phyloP scores from a whole-genome alignment of 1,139 yeast genomes.

The Lodderomyces metapsilosis region DNA sequence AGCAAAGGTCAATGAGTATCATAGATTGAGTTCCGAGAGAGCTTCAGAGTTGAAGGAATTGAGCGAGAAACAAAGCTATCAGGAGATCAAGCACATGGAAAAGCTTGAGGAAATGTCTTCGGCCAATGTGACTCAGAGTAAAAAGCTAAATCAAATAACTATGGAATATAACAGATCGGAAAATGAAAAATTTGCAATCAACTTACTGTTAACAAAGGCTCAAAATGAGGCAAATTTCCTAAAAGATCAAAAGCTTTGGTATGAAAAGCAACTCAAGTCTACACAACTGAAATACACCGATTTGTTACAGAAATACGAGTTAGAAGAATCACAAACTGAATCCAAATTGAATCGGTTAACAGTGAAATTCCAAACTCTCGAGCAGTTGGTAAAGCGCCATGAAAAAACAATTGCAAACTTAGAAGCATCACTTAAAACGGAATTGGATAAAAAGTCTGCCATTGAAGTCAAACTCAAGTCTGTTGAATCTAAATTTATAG shows the following conservation, averaged over 20 bases:
- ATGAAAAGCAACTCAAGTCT: constrained; percentile 43
- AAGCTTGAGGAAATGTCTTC: constrained; percentile 49
- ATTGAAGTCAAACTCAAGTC: constrained; percentile 25
- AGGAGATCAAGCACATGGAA: constrained; percentile 10
- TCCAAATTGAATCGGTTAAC: constrained; percentile 17
- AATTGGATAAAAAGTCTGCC: constrained; percentile 37
- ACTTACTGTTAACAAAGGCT: constrained; percentile 41
- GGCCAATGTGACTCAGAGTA: constrained; percentile 47
- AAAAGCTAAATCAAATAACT: constrained; percentile 36
- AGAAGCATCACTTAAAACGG: constrained; percentile 42
- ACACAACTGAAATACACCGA: constrained; percentile 40
- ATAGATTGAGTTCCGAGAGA: constrained; percentile 8
- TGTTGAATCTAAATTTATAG: constrained; percentile 47
- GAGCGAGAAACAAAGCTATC: constrained; percentile 10
- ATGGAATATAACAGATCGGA: constrained; percentile 36
- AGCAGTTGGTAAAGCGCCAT: constrained; percentile 19
- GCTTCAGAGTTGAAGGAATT: constrained; percentile 11
- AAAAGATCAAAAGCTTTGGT: constrained; percentile 46
- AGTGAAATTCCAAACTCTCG: constrained; percentile 18
- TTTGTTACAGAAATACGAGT: constrained; percentile 38
- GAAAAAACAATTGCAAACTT: constrained; percentile 17
- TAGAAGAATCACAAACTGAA: constrained; percentile 31
- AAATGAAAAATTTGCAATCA: constrained; percentile 39
- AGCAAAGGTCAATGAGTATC: constrained; percentile 8
- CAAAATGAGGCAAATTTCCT: constrained; percentile 36